Percentiles rank a stretch among this genome's conserved stretches.
These are phyloP conservation scores for Agaricus subrufescens DNA, from an alignment of 768 basidiomycete species.

Conservation along the genomic window DNA sequence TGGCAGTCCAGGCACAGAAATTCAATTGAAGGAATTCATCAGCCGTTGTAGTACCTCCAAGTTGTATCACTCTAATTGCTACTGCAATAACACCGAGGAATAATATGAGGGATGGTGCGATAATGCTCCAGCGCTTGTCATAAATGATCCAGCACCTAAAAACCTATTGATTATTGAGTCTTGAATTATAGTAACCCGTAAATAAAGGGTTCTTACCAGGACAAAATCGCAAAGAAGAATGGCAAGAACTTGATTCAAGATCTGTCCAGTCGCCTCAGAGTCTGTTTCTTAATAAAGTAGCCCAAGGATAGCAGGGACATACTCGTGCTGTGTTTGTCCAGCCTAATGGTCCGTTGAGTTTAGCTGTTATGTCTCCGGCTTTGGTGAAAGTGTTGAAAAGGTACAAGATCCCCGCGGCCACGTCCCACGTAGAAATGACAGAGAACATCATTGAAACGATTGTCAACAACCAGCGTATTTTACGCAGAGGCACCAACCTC, in stretches of 20 bases:
- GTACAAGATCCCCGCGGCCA: neutral
- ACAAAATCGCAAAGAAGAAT: conserved; percentile 1
- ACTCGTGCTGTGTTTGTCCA: conserved; percentile 5
- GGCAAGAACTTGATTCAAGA: neutral
- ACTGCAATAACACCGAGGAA: neutral
- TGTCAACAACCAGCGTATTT: conserved; percentile 4
- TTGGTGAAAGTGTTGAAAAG: neutral
- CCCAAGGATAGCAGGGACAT: neutral
- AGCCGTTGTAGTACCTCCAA: neutral
- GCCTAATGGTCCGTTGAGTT: neutral
- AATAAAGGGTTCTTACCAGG: neutral
- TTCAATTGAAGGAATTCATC: neutral
- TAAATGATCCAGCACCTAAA: conserved; percentile 6
- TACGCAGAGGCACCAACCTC: neutral
- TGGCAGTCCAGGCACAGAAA: neutral
- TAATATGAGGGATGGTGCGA: neutral
- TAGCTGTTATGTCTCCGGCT: neutral
- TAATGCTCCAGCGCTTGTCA: neutral
- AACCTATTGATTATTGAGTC: neutral
- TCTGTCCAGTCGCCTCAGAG: neutral
- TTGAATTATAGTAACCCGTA: neutral
- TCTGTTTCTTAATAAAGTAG: neutral
- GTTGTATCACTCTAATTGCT: neutral
- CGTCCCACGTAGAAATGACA: conserved; percentile 1
- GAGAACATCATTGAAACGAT: neutral